Base-by-base conservation (phyloP, 2,329 filamentous ascomycete species). In the Xylaria sp. region DNA sequence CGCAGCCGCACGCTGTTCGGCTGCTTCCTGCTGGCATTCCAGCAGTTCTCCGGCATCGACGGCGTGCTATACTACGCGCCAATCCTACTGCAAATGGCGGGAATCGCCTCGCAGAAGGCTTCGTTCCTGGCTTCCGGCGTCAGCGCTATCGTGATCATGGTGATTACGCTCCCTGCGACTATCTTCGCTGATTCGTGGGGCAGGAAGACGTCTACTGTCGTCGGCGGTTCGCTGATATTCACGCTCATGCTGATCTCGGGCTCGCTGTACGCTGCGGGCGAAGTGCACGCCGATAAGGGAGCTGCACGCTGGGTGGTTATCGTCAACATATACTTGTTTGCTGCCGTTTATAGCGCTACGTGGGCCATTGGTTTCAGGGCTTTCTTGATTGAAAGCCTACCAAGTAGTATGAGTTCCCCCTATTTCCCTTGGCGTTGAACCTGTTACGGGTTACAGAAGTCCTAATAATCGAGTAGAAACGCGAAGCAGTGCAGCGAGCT, bases 1-100 rank as follows among this genome's bases (percentile, higher is more conserved):
- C 80, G 86, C 1, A 76, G 77, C 1, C 82, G 85, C 2, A 87
- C 86, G 0, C 75, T 82, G 0, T 83, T 90, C 20, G 88, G 84
- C 0, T 83, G 87, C 7, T 90, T 90, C 66, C 77, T 90, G 25
- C 84, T 90, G 81, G 84, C 80, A 0, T 85, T 89, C 80, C 85
- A 89, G 67, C 89, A 90, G 57, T 81, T 90, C 12, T 85, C 81
- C 20, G 88, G 89, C 0, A 90, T 90, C 48, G 88, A 91, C 46
- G 88, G 87, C 0, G 84, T 80, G 39, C 56, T 58, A 39, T 58
- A 90, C 13, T 91, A 91, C 65, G 87, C 88, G 0, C 89, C 89
- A 0, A 80, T 87, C 0, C 78, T 91, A 0, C 90, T 91, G 72
- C 80, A 84, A 23, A 86, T 89, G 65, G 88, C 89, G 0, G 89